Base-by-base conservation (phyloP, 371 early-diverging fungal species). In the Parasitella parasitica region DNA sequence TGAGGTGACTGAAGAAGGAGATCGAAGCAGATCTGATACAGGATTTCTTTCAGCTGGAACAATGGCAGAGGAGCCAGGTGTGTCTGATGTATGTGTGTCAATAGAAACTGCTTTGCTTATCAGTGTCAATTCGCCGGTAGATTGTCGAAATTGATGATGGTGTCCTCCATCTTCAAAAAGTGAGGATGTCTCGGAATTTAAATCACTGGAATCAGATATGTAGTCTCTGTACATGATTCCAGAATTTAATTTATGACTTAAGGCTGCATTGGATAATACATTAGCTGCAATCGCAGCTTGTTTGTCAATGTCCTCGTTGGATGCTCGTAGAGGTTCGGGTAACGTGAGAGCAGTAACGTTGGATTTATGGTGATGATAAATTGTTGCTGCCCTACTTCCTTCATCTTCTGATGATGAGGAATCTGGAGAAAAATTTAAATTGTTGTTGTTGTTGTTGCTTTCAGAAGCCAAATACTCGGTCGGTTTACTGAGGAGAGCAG, bases 141-240 rank as follows among this genome's bases (percentile, higher is more conserved):
- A 60, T 48, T 57, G 58, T 43, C 58, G 49, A 26, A 48, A 35
- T 12, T 35, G 48, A 30, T 60, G 60, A 6, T 38, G 41, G 8
- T 38, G 41, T 20, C 27, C 20, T 3, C 26, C 39, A 12, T 30
- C 38, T 6, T 60, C 52, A 41, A 52, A 52, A 16, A 53, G 5
- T n/a, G 60, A 60, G 16, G 60, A 60, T 30, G 60, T 41, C 7
- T 60, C 60, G 60, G 60, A 60, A 60, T 60, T 60, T 60, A 60
- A 39, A 41, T 60, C 60, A 22, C 60, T 60, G 7, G 60, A 60
- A 52, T 60, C 60, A 32, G 60, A 60, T 6, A 60, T 60, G 6
- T 61, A 61, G 16, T 54, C 61, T 46, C 54, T 54, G 13, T 53
- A 61, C 26, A 54, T 26, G 22, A 61, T 61, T 7, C 54, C 61